These are phyloP conservation scores for Lipomyces yamadae DNA, from an alignment of 805 yeast species.

Conservation along the genomic window DNA sequence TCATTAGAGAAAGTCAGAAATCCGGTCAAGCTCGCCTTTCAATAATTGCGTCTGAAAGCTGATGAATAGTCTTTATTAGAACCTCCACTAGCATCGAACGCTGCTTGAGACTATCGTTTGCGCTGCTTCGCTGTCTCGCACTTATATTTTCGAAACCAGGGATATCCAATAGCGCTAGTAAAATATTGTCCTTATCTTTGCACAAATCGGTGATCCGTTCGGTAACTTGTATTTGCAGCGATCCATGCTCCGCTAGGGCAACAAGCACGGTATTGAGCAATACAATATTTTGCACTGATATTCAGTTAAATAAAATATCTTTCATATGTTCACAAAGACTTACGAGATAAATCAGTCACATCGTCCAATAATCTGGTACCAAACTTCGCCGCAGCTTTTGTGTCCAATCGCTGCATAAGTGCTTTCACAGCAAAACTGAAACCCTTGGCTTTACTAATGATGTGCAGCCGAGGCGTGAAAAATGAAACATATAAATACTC, in stretches of 20 bases:
- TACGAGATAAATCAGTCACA: slow-evolving; percentile 24
- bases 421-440: slow-evolving; percentile 82
- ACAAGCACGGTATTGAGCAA: slow-evolving; percentile 16
- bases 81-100: slow-evolving; percentile 24
- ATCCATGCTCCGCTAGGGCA: slow-evolving; percentile 14
- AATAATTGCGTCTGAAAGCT: slow-evolving; percentile 47
- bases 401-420: slow-evolving; percentile 55
- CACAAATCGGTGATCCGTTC: slow-evolving; percentile 17
- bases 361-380: slow-evolving; percentile 12
- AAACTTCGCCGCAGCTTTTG: slow-evolving; percentile 10
- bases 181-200: slow-evolving; percentile 10
- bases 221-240: slow-evolving; percentile 8
- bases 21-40: slow-evolving; percentile 48
- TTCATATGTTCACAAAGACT: not conserved
- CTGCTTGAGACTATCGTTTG: slow-evolving; percentile 28
- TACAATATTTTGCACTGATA: slow-evolving; percentile 16
- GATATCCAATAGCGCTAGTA: slow-evolving; percentile 20
- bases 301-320: not conserved
- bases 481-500: slow-evolving; percentile 72
- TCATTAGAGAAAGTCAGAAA: not conserved
- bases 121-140: slow-evolving; percentile 18
- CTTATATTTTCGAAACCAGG: slow-evolving; percentile 8
- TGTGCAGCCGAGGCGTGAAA: slow-evolving; percentile 73
- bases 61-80: slow-evolving; percentile 12
- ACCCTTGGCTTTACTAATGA: slow-evolving; percentile 78